These are phyloP conservation scores for Fusarium buxicola DNA, from an alignment of 2,329 filamentous ascomycete genomes.

Conservation along the genomic window DNA sequence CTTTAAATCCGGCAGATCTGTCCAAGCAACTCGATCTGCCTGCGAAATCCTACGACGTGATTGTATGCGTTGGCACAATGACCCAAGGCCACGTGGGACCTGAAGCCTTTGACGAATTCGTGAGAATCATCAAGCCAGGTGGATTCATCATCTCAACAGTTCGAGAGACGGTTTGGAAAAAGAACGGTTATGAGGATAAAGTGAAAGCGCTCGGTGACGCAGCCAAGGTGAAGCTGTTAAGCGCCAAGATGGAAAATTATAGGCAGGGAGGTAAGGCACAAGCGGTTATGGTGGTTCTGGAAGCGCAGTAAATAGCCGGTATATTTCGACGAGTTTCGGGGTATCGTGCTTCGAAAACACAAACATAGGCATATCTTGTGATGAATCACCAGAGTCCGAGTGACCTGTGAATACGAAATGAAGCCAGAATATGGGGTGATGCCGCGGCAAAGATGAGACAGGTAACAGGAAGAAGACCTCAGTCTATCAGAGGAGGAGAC, in stretches of 20 bases:
- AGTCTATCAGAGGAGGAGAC: no score
- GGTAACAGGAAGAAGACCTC: no score
- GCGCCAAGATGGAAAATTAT: neutral
- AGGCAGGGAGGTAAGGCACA: conserved; percentile 24
- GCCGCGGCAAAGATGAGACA: no score
- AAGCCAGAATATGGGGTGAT: no score
- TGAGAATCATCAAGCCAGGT: conserved; percentile 55
- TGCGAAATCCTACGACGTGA: conserved; percentile 57
- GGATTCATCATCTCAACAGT: conserved; percentile 61
- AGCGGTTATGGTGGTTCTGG: conserved; percentile 24
- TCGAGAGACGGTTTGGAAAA: conserved; percentile 59
- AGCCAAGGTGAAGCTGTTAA: conserved; percentile 1
- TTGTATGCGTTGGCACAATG: conserved; percentile 64
- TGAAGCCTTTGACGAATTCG: conserved; percentile 57
- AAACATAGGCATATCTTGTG: no score
- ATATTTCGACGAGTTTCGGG: neutral
- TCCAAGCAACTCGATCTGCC: conserved; percentile 52
- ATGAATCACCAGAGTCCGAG: no score
- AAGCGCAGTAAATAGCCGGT: neutral
- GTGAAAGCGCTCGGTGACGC: conserved; percentile 46
- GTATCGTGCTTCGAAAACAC: neutral
- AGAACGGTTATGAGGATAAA: conserved; percentile 56
- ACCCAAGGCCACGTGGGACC: conserved; percentile 64
- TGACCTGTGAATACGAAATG: no score
- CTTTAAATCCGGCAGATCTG: conserved; percentile 56